Evolutionary conservation across 139 green algal genomes (phyloP), one percentile per base, ranked within the genome.

Genomic region (Coelastrella sp.): DNA sequence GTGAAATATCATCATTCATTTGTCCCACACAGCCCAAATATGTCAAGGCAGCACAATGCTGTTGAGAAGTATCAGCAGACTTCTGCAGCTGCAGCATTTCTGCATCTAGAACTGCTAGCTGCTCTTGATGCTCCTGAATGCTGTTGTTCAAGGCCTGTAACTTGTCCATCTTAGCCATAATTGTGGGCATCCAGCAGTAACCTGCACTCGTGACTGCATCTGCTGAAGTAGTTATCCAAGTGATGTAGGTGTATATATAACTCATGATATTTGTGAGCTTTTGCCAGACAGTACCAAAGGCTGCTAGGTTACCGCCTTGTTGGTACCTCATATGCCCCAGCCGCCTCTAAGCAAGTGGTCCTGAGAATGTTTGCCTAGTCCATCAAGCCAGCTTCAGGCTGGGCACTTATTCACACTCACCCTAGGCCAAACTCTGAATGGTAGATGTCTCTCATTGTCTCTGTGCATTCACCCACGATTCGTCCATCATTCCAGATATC

Each of bases 391-490:
- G 32, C 32, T 47, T 47, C 32, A n/a, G n/a, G n/a, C n/a, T n/a
- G n/a, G n/a, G n/a, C n/a, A n/a, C n/a, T n/a, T n/a, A 47, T 47
- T 47, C 32, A 47, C 32, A 47, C 32, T 47, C 32, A 47, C 32
- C 71, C 71, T 19, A 5, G 16, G 57, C 80, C 74, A 58, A 80
- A 57, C 74, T 80, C 7, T 16, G 57, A 64, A 74, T 89, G 85
- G 22, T 83, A 89, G 3, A 89, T 68, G 73, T 89, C 85, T 11
- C 86, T 73, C 76, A 86, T 61, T 5, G 86, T 90, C 65, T 90
- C 86, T 5, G 61, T 59, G 22, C 74, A 80, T 58, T 80, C 74
- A 7, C 74, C 74, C 22, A 80, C 10, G 4, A 80, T 23, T 5
- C 74, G n/a, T 8, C 74, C 22, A 14, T 6, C 74, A 6, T 7